Conservation (phyloP, 345 rosid species). For the Populus alba region DNA sequence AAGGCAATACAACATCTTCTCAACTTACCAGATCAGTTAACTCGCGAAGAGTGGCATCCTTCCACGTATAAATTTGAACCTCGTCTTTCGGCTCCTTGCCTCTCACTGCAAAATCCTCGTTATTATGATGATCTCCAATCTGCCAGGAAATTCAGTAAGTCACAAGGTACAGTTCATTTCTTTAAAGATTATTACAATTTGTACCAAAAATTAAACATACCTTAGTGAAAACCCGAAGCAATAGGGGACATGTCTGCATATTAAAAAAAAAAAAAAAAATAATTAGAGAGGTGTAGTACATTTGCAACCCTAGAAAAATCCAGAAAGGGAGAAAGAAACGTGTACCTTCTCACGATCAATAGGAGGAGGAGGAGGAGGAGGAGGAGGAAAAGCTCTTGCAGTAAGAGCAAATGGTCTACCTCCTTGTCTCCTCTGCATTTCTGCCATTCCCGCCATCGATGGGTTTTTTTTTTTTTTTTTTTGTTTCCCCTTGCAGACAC, state of each 20-base stretch:
- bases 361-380: constrained; percentile 42
- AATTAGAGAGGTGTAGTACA: background rate
- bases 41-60: constrained; percentile 89
- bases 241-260: constrained; percentile 83
- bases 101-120: constrained; percentile 87
- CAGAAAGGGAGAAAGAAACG: background rate
- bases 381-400: constrained; percentile 49
- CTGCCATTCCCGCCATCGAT: constrained; percentile 55
- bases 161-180: background rate
- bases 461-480: constrained; percentile 4
- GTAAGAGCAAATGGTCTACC: constrained; percentile 60
- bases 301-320: constrained; percentile 29
- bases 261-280: background rate
- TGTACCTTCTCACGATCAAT: constrained; percentile 85
- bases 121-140: constrained; percentile 77
- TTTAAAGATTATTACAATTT: background rate
- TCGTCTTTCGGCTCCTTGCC: constrained; percentile 96
- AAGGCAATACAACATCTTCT: background rate
- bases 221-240: constrained; percentile 96
- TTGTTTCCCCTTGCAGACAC: too few relatives aligned
- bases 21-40: constrained; percentile 75
- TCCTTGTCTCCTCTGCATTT: constrained; percentile 52
- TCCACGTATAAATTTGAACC: constrained; percentile 97
- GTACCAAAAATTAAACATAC: constrained; percentile 30
- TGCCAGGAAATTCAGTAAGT: constrained; percentile 26